Base-by-base conservation (phyloP, 371 early-diverging fungal genomes). In the Rhizopus microsporus region DNA sequence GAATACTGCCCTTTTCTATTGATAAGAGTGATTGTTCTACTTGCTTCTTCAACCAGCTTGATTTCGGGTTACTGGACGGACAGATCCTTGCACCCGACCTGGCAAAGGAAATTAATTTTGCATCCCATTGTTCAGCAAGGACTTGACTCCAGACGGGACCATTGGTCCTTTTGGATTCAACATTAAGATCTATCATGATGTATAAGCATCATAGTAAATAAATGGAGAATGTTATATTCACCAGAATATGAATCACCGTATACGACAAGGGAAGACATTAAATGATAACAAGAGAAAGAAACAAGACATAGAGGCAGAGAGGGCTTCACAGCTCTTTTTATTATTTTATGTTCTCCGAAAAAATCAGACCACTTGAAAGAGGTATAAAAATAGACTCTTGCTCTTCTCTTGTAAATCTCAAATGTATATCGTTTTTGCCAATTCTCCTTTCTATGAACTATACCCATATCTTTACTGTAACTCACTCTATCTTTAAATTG, bases 141-240 rank as follows among this genome's bases (percentile, higher is more conserved):
- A 57, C 59, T 32, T 75, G 53, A 48, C 68, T 72, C 78, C 78
- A 78, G 30, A 74, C 16, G 2, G 78, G 75, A 7, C 78, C 75
- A 50, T 75, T 75, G 10, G 73, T 67, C 37, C 65, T 62, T 45
- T 61, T 75, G 10, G 51, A 37, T 33, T 17, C 51, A 32, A 32
- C 37, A 12, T 61, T 45, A 32, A 45, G 17, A 51, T 62, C 60
- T 64, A 59, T 10, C 23, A 8, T n/a, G 4, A 32, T 3, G 51
- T 10, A 37, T 16, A 29, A 7, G 6, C n/a, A n/a, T 42, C n/a
- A 3, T 42, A 3, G 10, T 42, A 43, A 31, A 23, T 5, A 33
- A 12, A 12, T 13, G 23, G 23, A 23, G 23, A 23, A 23, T 23
- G 2, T n/a, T 29, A 1, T 8, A n/a, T 4, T 32, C 58, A 70